Base-by-base conservation (phyloP, 768 basidiomycete species). In the Amanita pseudoporphyria region DNA sequence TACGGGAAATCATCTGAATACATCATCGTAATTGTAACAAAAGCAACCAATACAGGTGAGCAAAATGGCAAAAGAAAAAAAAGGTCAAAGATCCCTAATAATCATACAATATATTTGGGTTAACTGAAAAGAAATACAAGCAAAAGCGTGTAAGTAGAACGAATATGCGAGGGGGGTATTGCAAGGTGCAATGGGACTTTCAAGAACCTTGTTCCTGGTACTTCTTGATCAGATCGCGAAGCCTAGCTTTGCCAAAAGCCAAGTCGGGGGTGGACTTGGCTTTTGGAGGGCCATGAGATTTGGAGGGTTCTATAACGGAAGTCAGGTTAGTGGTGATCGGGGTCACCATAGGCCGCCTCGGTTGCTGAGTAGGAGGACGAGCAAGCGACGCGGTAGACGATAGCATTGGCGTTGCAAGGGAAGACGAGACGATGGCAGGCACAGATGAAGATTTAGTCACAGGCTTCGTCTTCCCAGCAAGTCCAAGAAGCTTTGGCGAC, bases 151-250 rank as follows among this genome's bases (percentile, higher is more conserved):
- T 22, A 44, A 40, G 33, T 46, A 51, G 26, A 47, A 51, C 21
- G 52, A 42, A 42, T 42, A 26, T 26, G 26, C 26, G 26, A n/a
- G n/a, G 26, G 3, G 26, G 26, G 26, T 28, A 28, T 28, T 28
- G 7, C 26, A 4, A 43, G 16, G 14, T 42, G 41, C n/a, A 14
- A 28, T 24, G 16, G 5, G 14, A 24, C 32, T 24, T 16, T 30
- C n/a, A 62, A 33, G 54, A 56, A 24, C 59, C 53, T 49, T 63
- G 62, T 40, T 71, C 71, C 64, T 90, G 87, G 60, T 88, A 90
- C 58, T 87, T 84, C 76, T 81, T 83, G 61, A 89, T 89, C 53
- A 89, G 67, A 64, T 88, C 86, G 49, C 84, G 69, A 56, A 89
- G 64, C 52, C 82, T 70, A 12, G 86, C 85, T 63, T 88, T 82